phyloP scores from a whole-genome alignment of 345 rosid species.

The Euphorbia peplus region DNA sequence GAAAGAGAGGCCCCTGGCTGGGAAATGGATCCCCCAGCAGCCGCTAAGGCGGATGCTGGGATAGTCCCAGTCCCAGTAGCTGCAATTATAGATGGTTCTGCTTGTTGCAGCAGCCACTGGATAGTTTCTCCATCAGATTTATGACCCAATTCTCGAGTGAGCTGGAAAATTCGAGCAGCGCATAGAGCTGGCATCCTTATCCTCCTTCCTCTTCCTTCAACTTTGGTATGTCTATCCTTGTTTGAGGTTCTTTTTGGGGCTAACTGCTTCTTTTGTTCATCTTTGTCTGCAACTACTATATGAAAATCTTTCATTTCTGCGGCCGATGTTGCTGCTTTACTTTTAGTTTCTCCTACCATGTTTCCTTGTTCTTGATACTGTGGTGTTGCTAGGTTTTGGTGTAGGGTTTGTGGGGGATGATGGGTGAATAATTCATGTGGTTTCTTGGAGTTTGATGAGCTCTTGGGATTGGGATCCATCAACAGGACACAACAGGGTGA shows the following conservation, averaged over 20 bases:
- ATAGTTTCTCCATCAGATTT: conserved; percentile 98
- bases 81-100: conserved; percentile 89
- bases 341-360: conserved; percentile 27
- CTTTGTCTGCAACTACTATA: conserved; percentile 60
- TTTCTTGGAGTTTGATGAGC: too few relatives aligned
- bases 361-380: too few relatives aligned
- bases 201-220: conserved; percentile 91
- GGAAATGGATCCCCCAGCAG: conserved; percentile 54
- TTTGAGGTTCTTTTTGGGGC: conserved; percentile 85
- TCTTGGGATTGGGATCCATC: too few relatives aligned
- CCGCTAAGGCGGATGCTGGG: conserved; percentile 83
- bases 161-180: conserved; percentile 91
- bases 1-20: conserved; percentile 18
- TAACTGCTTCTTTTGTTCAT: conserved; percentile 45
- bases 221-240: conserved; percentile 93
- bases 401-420: too few relatives aligned
- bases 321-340: conserved; percentile 20
- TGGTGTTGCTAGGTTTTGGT: too few relatives aligned
- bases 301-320: conserved; percentile 69
- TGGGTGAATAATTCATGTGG: too few relatives aligned
- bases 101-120: conserved; percentile 90
- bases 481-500: too few relatives aligned
- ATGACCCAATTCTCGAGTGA: conserved; percentile 92
- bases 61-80: conserved; percentile 92
- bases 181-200: conserved; percentile 98